Base-by-base conservation (phyloP, 2,329 filamentous ascomycete genomes). In the Lojkania enalia region DNA sequence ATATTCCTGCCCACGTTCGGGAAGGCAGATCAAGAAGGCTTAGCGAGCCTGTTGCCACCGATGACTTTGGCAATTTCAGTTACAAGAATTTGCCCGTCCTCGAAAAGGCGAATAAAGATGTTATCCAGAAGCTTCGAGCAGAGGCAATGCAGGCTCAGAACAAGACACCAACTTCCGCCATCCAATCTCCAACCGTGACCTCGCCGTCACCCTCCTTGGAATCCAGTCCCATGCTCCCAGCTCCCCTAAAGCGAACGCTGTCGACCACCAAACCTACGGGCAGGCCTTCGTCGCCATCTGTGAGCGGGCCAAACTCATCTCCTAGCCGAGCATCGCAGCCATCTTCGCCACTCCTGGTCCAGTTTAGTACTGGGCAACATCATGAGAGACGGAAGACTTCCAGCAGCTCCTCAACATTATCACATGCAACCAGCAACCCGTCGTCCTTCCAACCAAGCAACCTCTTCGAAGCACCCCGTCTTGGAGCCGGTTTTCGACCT, bases 91-190 rank as follows among this genome's bases (percentile, higher is more conserved):
- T 99, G 37, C 91, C 92, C 0, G 92, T 97, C 15, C 78, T 99
- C 14, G 94, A 97, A 61, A 97, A 96, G 70, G 94, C 94, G 42
- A 99, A 99, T 72, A 99, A 99, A 67, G 94, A 99, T 61, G 90
- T 97, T 20, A 96, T 99, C 21, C 91, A 97, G 61, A 97, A 97
- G 68, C 77, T 99, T 45, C 85, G 91, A 9, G 90, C 91, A 16
- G 91, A 97, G 69, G 91, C 94, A 2, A 79, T 96, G 74, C 90
- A 86, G 59, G 77, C 79, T 25, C 82, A 84, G 57, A 77, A 77
- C 49, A 81, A 83, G 53, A n/a, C n/a, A n/a, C 46, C 69, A 15
- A 57, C 58, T 1, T 65, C 65, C 42, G 69, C 71, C 12, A 61
- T 74, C 3, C 66, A 71, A 29, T 76, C 75, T 1, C 69, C 67